phyloP scores from a whole-genome alignment of 805 yeast genomes.

The Teunomyces tritomae region DNA sequence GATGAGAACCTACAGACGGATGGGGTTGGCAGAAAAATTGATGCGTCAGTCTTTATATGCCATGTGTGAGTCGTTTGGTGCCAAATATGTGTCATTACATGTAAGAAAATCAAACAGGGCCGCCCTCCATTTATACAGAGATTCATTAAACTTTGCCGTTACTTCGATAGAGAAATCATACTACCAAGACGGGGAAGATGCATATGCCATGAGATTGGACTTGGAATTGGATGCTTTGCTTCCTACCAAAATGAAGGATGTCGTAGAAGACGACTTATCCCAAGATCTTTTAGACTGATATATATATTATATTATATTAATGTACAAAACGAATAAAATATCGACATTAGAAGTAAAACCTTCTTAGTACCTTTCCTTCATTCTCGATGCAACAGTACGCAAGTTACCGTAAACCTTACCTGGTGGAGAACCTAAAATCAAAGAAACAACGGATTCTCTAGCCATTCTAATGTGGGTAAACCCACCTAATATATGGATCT shows the following conservation, averaged over 20 bases:
- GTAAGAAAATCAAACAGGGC: conserved; percentile 93
- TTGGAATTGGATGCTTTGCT: conserved; percentile 58
- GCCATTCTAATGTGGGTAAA: conserved; percentile 97
- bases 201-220: conserved; percentile 86
- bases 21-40: conserved; percentile 90
- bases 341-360: no score
- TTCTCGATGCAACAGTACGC: conserved; percentile 93
- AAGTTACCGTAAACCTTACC: conserved; percentile 97
- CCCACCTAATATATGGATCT: conserved; percentile 95
- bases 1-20: conserved; percentile 90
- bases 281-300: conserved; percentile 27
- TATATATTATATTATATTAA: background rate
- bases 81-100: conserved; percentile 83
- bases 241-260: conserved; percentile 49
- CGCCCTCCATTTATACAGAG: conserved; percentile 87
- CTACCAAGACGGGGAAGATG: conserved; percentile 97
- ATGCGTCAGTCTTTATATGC: conserved; percentile 85
- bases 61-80: conserved; percentile 75
- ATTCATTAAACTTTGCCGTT: conserved; percentile 80
- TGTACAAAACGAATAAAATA: conserved; percentile 1
- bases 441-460: conserved; percentile 91
- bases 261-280: conserved; percentile 52
- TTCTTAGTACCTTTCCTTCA: conserved; percentile 88
- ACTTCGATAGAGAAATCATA: conserved; percentile 80
- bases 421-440: conserved; percentile 97